Conservation (phyloP, 2,329 filamentous ascomycete genomes). For the Xylariaceae sp. region DNA sequence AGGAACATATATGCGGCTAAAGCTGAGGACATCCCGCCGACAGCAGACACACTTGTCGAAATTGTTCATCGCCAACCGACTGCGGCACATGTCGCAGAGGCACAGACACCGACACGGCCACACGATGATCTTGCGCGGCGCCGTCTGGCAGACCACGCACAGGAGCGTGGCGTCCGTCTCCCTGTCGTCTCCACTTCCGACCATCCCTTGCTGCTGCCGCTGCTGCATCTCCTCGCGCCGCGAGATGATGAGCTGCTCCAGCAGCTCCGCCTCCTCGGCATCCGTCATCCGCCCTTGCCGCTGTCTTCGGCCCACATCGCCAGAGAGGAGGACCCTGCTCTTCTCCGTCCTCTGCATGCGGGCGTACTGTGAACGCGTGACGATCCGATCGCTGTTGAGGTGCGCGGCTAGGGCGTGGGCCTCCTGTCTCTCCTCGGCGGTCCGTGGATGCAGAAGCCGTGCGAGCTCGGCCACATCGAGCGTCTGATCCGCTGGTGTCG, state of each 20-base stretch:
- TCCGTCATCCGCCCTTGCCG: constrained; percentile 37
- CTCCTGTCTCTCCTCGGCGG: constrained; percentile 71
- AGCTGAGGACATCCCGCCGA: constrained; percentile 79
- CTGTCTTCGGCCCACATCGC: constrained; percentile 32
- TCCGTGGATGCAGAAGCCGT: constrained; percentile 73
- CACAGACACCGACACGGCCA: constrained; percentile 96
- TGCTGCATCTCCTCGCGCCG: constrained; percentile 34
- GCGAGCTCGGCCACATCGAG: constrained; percentile 67
- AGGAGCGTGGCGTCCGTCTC: constrained; percentile 60
- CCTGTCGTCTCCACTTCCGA: background rate
- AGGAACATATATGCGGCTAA: constrained; percentile 87
- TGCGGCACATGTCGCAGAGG: constrained; percentile 89
- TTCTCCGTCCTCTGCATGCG: constrained; percentile 63
- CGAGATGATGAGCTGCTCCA: constrained; percentile 56
- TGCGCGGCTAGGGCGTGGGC: constrained; percentile 77
- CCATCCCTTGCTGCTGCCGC: constrained; percentile 9
- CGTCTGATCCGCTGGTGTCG: constrained; percentile 57
- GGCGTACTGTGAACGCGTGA: constrained; percentile 77
- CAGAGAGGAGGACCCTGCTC: constrained; percentile 59
- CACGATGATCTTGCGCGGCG: constrained; percentile 81
- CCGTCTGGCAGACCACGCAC: constrained; percentile 88
- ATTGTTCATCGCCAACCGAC: constrained; percentile 93
- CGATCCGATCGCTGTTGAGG: constrained; percentile 61
- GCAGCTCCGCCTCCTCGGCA: constrained; percentile 55
- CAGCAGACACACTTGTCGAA: constrained; percentile 96